Evolutionary conservation across 345 rosid species (phyloP), one percentile per base, ranked within the genome.

Genomic region (Combretum micranthum): DNA sequence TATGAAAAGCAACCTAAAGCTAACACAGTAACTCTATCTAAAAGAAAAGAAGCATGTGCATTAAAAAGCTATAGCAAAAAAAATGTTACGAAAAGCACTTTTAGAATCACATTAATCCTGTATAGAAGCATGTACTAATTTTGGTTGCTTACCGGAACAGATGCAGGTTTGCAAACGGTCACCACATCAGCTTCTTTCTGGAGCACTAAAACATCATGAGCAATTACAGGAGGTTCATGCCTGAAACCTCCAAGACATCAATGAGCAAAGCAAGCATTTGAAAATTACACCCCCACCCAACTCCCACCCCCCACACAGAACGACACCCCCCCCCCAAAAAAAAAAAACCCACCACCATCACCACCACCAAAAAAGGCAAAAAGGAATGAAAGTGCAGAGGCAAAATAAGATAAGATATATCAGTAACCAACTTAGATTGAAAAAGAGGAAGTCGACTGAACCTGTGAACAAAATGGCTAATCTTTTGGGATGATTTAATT

Each of bases 381-480:
- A 32, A 32, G 39, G 10, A 32, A 32, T 32, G 18, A 43, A 20
- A 45, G 1, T 42, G 20, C 26, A 15, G 20, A 23, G 44, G 43
- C n/a, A 56, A 56, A 44, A 9, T 47, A 16, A 3, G 11, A 56
- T 16, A 4, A 32, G 47, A 42, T 45, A 20, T 20, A 17, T 57
- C 39, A 57, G 37, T 18, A 50, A 55, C 56, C 46, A 37, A 23
- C 13, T 15, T 37, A 55, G 23, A 37, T 42, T 25, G 21, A 51
- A 15, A 19, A 10, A 48, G 13, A 18, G 15, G 39, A 39, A 32
- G 20, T 12, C 4, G 60, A 44, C 37, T 20, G 26, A 65, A 88
- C 97, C 97, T 87, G 78, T 87, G 99, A 4, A 89, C 48, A 65
- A 89, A 93, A 53, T 93, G 97, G 67, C 90, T 89, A 56, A 89